Percentiles rank a stretch among this genome's conserved stretches.
Evolutionary conservation across 805 yeast genomes (phyloP).

Genomic region (Wickerhamomyces canadensis): DNA sequence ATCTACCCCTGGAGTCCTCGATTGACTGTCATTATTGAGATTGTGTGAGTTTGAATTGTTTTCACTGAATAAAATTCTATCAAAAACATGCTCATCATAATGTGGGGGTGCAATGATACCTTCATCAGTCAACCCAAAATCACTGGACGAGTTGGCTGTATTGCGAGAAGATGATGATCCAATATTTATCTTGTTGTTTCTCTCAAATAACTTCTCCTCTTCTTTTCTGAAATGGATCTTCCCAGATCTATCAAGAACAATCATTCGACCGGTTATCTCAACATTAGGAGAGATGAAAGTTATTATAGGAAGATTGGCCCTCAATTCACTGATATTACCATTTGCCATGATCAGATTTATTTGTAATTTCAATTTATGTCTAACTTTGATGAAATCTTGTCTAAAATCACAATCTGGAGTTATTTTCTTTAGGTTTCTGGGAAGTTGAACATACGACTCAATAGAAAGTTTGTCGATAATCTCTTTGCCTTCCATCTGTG

Average conservation of each 20-base stretch:
- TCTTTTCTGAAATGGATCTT: slow-evolving; percentile 37
- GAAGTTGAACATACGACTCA: slow-evolving; percentile 52
- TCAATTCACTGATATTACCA: slow-evolving; percentile 78
- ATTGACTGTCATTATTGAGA: neutral
- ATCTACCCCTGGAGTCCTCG: neutral
- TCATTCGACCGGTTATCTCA: slow-evolving; percentile 41
- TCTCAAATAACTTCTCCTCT: slow-evolving; percentile 27
- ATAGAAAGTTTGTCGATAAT: slow-evolving; percentile 58
- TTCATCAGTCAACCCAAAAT: neutral
- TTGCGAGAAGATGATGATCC: too few species aligned
- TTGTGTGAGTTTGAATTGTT: slow-evolving; percentile 5
- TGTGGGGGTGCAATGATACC: slow-evolving; percentile 60
- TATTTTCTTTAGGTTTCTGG: slow-evolving; percentile 61
- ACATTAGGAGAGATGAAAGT: slow-evolving; percentile 73
- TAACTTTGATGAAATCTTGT: slow-evolving; percentile 58
- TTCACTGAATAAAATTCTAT: slow-evolving; percentile 34
- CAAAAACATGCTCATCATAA: slow-evolving; percentile 68
- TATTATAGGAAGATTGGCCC: slow-evolving; percentile 79
- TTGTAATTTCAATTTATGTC: slow-evolving; percentile 75
- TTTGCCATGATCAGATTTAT: slow-evolving; percentile 67
- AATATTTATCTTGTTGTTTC: too few species aligned
- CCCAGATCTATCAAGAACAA: slow-evolving; percentile 33
- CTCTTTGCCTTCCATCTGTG: slow-evolving; percentile 37
- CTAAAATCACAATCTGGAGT: slow-evolving; percentile 80
- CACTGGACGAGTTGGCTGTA: too few species aligned